Evolutionary conservation across 805 yeast genomes (phyloP).

Genomic region (Candida chauliodis): DNA sequence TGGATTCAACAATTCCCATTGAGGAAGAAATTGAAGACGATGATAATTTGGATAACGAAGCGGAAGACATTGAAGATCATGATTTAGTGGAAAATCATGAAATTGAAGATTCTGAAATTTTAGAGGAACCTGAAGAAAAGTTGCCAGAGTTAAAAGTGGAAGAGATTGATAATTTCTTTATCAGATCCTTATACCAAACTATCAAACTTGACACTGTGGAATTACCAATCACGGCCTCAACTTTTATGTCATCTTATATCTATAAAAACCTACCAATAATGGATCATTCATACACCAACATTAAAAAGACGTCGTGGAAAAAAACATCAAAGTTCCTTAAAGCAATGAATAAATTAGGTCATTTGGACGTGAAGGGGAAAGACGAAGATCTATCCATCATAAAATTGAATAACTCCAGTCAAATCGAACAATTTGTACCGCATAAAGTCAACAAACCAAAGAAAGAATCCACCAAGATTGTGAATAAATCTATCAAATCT

Average conservation of each 20-base stretch:
- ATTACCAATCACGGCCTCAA: slow-evolving; percentile 70
- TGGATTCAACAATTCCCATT: slow-evolving; percentile 37
- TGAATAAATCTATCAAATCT: slow-evolving; percentile 28
- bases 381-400: slow-evolving; percentile 72
- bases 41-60: background rate
- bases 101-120: slow-evolving; percentile 3
- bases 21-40: slow-evolving; percentile 13
- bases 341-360: slow-evolving; percentile 75
- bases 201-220: slow-evolving; percentile 53
- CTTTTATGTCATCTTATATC: slow-evolving; percentile 68
- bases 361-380: slow-evolving; percentile 73
- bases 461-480: slow-evolving; percentile 17
- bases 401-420: slow-evolving; percentile 46
- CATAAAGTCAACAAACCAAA: slow-evolving; percentile 31
- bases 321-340: slow-evolving; percentile 82
- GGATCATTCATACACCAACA: slow-evolving; percentile 48
- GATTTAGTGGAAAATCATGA: slow-evolving; percentile 12
- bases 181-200: slow-evolving; percentile 67
- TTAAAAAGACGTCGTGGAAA: slow-evolving; percentile 85
- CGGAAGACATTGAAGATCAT: slow-evolving; percentile 8
- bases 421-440: slow-evolving; percentile 59
- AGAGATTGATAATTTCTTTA: slow-evolving; percentile 73
- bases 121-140: slow-evolving; percentile 19
- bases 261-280: slow-evolving; percentile 71
- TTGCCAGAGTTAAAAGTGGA: slow-evolving; percentile 45